Base-by-base conservation (phyloP, 805 yeast genomes). In the Cyberlindnera misumaiensis region DNA sequence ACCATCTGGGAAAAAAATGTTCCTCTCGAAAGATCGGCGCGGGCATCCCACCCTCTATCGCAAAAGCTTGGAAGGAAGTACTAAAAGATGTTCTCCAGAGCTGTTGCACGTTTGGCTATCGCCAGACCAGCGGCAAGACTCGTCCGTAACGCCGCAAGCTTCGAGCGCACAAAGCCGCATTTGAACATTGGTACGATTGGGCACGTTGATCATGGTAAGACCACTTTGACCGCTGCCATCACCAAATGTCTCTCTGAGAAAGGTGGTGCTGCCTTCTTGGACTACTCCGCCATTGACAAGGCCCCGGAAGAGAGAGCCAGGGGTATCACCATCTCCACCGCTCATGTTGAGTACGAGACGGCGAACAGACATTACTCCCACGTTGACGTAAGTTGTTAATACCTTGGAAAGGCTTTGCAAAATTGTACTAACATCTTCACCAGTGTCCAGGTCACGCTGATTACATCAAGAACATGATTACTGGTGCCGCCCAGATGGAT, bases 401-500 rank as follows among this genome's bases (percentile, higher is more conserved):
- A n/a, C n/a, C n/a, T n/a, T n/a, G n/a, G n/a, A n/a, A n/a, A n/a
- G n/a, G n/a, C n/a, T n/a, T n/a, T n/a, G n/a, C n/a, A n/a, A n/a
- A n/a, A n/a, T n/a, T n/a, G n/a, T n/a, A n/a, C n/a, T n/a, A n/a
- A n/a, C n/a, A n/a, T n/a, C n/a, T n/a, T n/a, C n/a, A n/a, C n/a
- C n/a, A n/a, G n/a, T 87, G 96, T 64, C 97, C 97, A 40, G 97
- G 97, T 60, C 97, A 90, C 77, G 93, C 95, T 50, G 97, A 90
- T 75, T 90, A 89, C 70, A 90, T 90, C 70, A 90, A 90, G 75
- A 90, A 90, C 70, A 90, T 90, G 97, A 90, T 90, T 66, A 87
- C 96, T 52, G 97, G 97, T 81, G 97, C 97, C 58, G 96, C 97
- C 57, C 96, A 90, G 67, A 89, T 89, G 97, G 97, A 90, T 67